Conservation (phyloP, 2,329 filamentous ascomycete species). For the Dothideomycetidae sp. region DNA sequence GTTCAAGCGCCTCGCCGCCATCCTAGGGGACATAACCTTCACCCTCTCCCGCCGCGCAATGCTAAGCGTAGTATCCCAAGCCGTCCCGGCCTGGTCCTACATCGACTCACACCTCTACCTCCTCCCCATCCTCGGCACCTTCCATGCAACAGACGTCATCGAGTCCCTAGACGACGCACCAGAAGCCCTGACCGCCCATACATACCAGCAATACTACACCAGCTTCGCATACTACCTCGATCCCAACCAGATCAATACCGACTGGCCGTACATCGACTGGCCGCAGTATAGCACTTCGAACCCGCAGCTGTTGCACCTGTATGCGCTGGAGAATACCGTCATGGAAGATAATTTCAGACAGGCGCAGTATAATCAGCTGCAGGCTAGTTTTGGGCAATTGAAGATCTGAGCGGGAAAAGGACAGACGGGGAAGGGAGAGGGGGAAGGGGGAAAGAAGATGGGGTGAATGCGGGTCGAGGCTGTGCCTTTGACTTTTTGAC, state of each 20-base stretch:
- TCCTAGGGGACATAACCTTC: conserved; percentile 63
- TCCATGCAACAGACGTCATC: conserved; percentile 56
- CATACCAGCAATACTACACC: conserved; percentile 55
- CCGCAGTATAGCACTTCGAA: conserved; percentile 20
- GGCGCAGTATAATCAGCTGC: conserved; percentile 31
- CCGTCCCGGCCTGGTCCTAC: conserved; percentile 59
- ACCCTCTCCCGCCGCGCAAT: conserved; percentile 55
- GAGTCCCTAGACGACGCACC: conserved; percentile 53
- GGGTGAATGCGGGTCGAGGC: too few species aligned
- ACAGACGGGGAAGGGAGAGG: background rate
- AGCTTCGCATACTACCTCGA: conserved; percentile 57
- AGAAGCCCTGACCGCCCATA: conserved; percentile 16
- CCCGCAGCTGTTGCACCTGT: conserved; percentile 37
- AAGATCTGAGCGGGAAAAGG: conserved; percentile 11
- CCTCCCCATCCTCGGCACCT: conserved; percentile 58
- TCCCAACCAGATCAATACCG: conserved; percentile 10
- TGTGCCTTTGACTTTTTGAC: too few species aligned
- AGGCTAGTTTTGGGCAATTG: conserved; percentile 15
- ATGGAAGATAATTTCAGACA: conserved; percentile 37
- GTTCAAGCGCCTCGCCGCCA: conserved; percentile 62
- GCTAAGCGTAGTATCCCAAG: conserved; percentile 34
- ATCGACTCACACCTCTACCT: conserved; percentile 58
- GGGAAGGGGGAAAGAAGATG: background rate
- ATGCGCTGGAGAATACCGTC: conserved; percentile 24
- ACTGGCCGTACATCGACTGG: conserved; percentile 3